phyloP scores from a whole-genome alignment of 352 stramenopile species.

The Plasmopara halstedii region DNA sequence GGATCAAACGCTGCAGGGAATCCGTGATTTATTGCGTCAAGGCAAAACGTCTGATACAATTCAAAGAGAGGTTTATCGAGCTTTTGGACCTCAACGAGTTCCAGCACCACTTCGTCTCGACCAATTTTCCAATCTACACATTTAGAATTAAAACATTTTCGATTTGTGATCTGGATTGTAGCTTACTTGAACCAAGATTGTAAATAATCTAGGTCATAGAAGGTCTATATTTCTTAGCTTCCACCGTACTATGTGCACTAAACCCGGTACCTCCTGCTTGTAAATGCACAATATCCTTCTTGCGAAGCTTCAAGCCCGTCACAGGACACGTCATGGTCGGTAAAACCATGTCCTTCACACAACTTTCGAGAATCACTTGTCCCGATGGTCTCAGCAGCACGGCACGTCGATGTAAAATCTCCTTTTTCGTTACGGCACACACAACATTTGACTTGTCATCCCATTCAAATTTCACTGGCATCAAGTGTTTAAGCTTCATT shows the following conservation, averaged over 20 bases:
- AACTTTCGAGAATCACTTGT: conserved; percentile 72
- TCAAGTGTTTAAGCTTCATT: conserved; percentile 84
- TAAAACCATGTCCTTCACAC: conserved; percentile 76
- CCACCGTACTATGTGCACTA: conserved; percentile 78
- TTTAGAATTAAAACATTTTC: too few species aligned
- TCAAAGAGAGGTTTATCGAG: conserved; percentile 32
- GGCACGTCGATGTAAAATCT: conserved; percentile 67
- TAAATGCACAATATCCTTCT: conserved; percentile 80
- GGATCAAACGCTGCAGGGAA: conserved; percentile 41
- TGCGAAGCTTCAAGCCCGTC: conserved; percentile 74
- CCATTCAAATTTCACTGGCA: conserved; percentile 83
- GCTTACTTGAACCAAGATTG: too few species aligned
- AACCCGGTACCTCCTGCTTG: conserved; percentile 71
- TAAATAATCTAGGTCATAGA: conserved; percentile 69
- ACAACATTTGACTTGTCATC: conserved; percentile 27
- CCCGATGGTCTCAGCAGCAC: conserved; percentile 76
- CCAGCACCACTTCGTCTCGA: conserved; percentile 29
- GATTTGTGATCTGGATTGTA: too few species aligned
- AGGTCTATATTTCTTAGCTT: conserved; percentile 83
- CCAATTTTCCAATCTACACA: conserved; percentile 32
- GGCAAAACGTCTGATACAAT: conserved; percentile 18
- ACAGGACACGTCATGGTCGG: conserved; percentile 82
- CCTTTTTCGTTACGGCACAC: conserved; percentile 78
- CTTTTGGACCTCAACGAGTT: conserved; percentile 39
- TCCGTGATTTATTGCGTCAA: conserved; percentile 39